Base-by-base conservation (phyloP, 2,329 filamentous ascomycete genomes). In the Apiospora saccharicola region DNA sequence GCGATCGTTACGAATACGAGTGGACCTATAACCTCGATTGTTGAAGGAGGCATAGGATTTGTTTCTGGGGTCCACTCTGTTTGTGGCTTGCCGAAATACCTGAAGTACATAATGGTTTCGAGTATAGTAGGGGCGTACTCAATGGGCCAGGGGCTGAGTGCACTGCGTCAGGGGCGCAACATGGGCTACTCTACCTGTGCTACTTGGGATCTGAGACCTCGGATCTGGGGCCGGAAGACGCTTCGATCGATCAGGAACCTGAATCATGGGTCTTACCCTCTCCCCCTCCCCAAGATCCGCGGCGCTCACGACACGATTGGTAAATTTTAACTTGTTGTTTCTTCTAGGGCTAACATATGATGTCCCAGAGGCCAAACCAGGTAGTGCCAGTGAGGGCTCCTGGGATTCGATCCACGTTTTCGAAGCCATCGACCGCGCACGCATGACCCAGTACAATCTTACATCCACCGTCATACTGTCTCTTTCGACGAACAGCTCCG, bases 331-430 rank as follows among this genome's bases (percentile, higher is more conserved):
- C n/a, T 13, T 64, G 37, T 41, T n/a, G 34, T 68, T 34, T 61
- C 41, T 26, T 46, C 67, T 30, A 6, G 41, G 13, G 22, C 57
- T 34, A 68, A 57, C 71, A 70, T 16, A 30, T 14, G 16, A 61
- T 24, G 69, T 51, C 34, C 73, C 74, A 95, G 92, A 89, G 80
- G 92, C 90, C 77, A 90, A 87, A 72, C 91, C 88, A 74, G 90
- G 88, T 77, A 89, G 86, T 81, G 89, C 88, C 77, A 91, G 90
- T 79, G 90, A 93, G 72, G 95, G 95, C 72, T 92, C 94, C 71
- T 99, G 96, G 96, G 96, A 99, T 85, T 97, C 94, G 76, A 98
- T 99, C 81, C 96, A 99, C 86, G 96, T 99, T 76, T 97, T 99
- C 82, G 96, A 99, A 83, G 95, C 96, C 73, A 94, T 94, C 79